A percentile compares a stretch with the other conserved stretches of the same genome.
Conservation (phyloP, 2,329 filamentous ascomycete species). For the Penicillium vulpinum region DNA sequence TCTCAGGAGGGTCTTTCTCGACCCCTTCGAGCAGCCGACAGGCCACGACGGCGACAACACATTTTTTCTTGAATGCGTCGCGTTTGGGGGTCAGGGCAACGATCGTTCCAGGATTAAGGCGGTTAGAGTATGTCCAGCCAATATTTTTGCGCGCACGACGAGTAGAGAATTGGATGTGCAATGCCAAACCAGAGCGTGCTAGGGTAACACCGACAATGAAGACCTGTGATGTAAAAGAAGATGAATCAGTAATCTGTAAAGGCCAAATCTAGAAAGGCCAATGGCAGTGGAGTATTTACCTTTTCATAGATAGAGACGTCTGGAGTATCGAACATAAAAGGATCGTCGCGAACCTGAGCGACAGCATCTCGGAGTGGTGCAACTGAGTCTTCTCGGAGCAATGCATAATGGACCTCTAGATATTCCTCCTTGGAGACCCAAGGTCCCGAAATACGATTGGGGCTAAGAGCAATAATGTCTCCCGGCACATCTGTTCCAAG, state of each 20-base stretch:
- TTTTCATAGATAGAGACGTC: conserved; percentile 68
- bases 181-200: neutral
- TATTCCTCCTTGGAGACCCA: conserved; percentile 67
- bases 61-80: conserved; percentile 65
- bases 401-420: conserved; percentile 69
- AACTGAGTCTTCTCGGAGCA: conserved; percentile 73
- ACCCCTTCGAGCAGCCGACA: conserved; percentile 66
- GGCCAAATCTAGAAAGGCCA: accelerated
- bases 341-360: conserved; percentile 53
- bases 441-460: conserved; percentile 57
- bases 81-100: conserved; percentile 55
- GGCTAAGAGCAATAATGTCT: conserved; percentile 31
- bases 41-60: conserved; percentile 71
- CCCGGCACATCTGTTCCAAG: conserved; percentile 25
- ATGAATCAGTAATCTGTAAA: neutral
- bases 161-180: conserved; percentile 2
- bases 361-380: conserved; percentile 70
- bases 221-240: neutral
- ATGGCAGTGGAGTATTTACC: conserved; percentile 42
- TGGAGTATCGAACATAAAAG: conserved; percentile 58
- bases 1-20: conserved; percentile 64
- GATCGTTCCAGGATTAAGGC: conserved; percentile 56
- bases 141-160: conserved; percentile 65
- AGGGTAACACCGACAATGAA: neutral
- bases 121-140: conserved; percentile 64